A percentile compares a stretch with the other conserved stretches of the same genome.
Evolutionary conservation across 1,284 basidiomycete species (phyloP).

Genomic region (Boletellus deceptivus): DNA sequence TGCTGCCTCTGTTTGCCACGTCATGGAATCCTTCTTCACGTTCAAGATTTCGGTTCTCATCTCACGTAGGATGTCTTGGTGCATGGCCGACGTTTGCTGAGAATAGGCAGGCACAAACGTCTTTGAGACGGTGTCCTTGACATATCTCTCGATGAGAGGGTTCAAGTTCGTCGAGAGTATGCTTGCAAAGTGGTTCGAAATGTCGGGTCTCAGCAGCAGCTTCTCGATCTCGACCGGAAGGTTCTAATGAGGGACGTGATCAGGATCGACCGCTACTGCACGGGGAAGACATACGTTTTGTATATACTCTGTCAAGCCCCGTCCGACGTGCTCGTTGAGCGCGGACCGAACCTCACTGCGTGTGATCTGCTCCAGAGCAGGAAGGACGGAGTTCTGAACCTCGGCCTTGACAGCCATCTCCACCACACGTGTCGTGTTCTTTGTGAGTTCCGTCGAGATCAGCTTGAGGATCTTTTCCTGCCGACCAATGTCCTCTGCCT

Average conservation of each 20-base stretch:
- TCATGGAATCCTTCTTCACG: slow-evolving; percentile 71
- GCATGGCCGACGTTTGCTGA: slow-evolving; percentile 66
- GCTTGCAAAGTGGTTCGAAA: slow-evolving; percentile 70
- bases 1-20: slow-evolving; percentile 75
- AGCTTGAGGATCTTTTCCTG: slow-evolving; percentile 85
- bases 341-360: slow-evolving; percentile 73
- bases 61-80: slow-evolving; percentile 73
- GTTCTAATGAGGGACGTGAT: slow-evolving; percentile 42
- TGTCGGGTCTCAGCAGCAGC: slow-evolving; percentile 69
- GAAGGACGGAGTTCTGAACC: slow-evolving; percentile 76
- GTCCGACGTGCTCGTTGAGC: slow-evolving; percentile 71
- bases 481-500: slow-evolving; percentile 71
- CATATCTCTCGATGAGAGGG: slow-evolving; percentile 72
- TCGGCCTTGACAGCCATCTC: slow-evolving; percentile 81
- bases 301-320: slow-evolving; percentile 67
- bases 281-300: slow-evolving; percentile 53
- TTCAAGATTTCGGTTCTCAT: slow-evolving; percentile 69
- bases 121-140: slow-evolving; percentile 75
- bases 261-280: slow-evolving; percentile 2
- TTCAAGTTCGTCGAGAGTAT: slow-evolving; percentile 65
- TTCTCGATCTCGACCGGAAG: slow-evolving; percentile 77
- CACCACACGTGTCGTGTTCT: slow-evolving; percentile 81
- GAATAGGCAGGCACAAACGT: slow-evolving; percentile 71
- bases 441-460: slow-evolving; percentile 78
- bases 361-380: slow-evolving; percentile 74